Conservation (phyloP, 2,329 filamentous ascomycete species). For the Pseudogymnoascus sp. region DNA sequence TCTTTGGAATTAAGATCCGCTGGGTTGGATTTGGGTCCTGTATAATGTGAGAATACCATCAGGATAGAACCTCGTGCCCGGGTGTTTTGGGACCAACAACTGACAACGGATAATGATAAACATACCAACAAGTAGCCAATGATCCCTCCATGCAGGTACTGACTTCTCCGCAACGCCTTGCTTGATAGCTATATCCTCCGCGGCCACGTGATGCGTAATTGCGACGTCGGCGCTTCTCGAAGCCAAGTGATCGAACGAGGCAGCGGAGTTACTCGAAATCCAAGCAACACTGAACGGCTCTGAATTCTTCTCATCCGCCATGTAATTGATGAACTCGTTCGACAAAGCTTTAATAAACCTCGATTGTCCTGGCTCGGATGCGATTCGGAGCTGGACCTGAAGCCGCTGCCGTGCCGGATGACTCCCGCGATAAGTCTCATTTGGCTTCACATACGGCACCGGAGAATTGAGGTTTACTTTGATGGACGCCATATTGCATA, state of each 20-base stretch:
- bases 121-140: constrained; percentile 39
- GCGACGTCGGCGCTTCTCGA: constrained; percentile 35
- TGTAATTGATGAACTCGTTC: constrained; percentile 32
- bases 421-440: not conserved
- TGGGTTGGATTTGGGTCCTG: constrained; percentile 28
- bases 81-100: constrained; percentile 1
- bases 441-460: not conserved
- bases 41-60: not conserved
- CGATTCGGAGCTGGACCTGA: constrained; percentile 25
- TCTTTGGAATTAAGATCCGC: constrained; percentile 28
- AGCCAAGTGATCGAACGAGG: constrained; percentile 38
- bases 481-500: constrained; percentile 2
- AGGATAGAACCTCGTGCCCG: not conserved
- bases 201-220: constrained; percentile 39
- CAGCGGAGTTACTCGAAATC: constrained; percentile 40
- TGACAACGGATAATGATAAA: constrained; percentile 10
- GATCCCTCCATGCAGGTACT: constrained; percentile 41
- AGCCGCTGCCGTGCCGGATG: not conserved
- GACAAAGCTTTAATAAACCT: constrained; percentile 31
- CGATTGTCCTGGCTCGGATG: constrained; percentile 30
- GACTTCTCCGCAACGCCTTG: constrained; percentile 32
- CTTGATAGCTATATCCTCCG: constrained; percentile 38
- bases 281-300: constrained; percentile 37
- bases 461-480: constrained; percentile 6
- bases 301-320: constrained; percentile 24